Percentiles rank a stretch among this genome's conserved stretches.
Evolutionary conservation across 139 green algal genomes (phyloP).

Genomic region (Tetraselmis chui): DNA sequence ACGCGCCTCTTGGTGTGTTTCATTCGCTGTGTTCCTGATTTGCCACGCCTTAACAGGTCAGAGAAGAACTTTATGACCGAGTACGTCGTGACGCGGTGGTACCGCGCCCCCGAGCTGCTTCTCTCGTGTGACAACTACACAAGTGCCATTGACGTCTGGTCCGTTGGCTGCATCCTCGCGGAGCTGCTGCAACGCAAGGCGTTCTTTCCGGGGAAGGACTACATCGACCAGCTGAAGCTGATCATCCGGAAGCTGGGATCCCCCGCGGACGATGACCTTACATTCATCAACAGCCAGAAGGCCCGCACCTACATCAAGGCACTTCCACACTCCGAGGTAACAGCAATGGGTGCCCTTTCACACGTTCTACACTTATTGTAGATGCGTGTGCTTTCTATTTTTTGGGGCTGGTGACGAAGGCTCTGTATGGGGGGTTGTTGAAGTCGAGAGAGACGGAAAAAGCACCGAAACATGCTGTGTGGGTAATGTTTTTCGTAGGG

Average conservation of each 20-base stretch:
- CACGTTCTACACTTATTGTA: no score
- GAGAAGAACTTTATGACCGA: constrained; percentile 91
- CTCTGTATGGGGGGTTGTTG: no score
- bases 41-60: constrained; percentile 32
- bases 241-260: constrained; percentile 85
- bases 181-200: constrained; percentile 83
- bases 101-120: constrained; percentile 90
- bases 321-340: constrained; percentile 49
- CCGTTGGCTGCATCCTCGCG: constrained; percentile 87
- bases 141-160: constrained; percentile 65
- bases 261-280: constrained; percentile 81
- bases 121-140: constrained; percentile 84
- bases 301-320: constrained; percentile 72
- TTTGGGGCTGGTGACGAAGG: no score
- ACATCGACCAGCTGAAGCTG: constrained; percentile 90
- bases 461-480: no score
- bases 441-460: no score
- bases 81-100: constrained; percentile 95
- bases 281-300: constrained; percentile 79
- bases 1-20: no score
- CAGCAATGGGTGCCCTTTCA: no score
- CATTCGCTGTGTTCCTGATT: background rate
- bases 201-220: constrained; percentile 78
- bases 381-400: no score
- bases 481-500: constrained; percentile 18